phyloP scores from a whole-genome alignment of 495 filamentous ascomycete genomes.

The Staphylotrichum tortipilum region DNA sequence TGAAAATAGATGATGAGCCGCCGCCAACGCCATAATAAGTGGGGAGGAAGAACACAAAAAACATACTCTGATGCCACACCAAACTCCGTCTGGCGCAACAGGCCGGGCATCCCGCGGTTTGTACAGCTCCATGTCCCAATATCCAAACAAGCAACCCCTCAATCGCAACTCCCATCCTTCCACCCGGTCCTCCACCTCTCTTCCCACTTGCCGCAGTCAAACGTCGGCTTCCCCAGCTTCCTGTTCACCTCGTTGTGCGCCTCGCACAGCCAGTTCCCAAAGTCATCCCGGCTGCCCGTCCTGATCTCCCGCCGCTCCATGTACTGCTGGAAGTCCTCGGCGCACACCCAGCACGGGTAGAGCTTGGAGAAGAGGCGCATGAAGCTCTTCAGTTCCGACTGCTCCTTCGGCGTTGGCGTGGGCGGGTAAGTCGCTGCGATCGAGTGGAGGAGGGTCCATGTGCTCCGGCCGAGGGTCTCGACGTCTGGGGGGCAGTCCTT shows the following conservation, averaged over 20 bases:
- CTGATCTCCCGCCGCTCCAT: slow-evolving; percentile 65
- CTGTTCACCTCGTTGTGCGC: slow-evolving; percentile 96
- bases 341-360: slow-evolving; percentile 94
- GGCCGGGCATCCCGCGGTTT: not conserved
- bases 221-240: slow-evolving; percentile 82
- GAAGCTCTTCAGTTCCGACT: slow-evolving; percentile 69
- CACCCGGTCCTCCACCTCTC: slow-evolving; percentile 92
- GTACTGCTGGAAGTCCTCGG: slow-evolving; percentile 81
- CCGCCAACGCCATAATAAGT: not conserved
- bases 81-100: slow-evolving; percentile 2
- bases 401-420: slow-evolving; percentile 53
- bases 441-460: slow-evolving; percentile 90
- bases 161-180: slow-evolving; percentile 68
- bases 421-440: slow-evolving; percentile 81
- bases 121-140: not conserved
- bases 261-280: slow-evolving; percentile 92
- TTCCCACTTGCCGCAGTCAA: slow-evolving; percentile 88
- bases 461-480: slow-evolving; percentile 69
- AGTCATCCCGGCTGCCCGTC: slow-evolving; percentile 58
- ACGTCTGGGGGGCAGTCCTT: slow-evolving; percentile 72
- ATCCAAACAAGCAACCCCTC: not conserved
- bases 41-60: not conserved
- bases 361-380: slow-evolving; percentile 68
- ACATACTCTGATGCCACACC: too few relatives aligned
- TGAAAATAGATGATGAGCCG: slow-evolving; percentile 5